Evolutionary conservation across 768 basidiomycete species (phyloP).

Genomic region (Asterophora parasitica): DNA sequence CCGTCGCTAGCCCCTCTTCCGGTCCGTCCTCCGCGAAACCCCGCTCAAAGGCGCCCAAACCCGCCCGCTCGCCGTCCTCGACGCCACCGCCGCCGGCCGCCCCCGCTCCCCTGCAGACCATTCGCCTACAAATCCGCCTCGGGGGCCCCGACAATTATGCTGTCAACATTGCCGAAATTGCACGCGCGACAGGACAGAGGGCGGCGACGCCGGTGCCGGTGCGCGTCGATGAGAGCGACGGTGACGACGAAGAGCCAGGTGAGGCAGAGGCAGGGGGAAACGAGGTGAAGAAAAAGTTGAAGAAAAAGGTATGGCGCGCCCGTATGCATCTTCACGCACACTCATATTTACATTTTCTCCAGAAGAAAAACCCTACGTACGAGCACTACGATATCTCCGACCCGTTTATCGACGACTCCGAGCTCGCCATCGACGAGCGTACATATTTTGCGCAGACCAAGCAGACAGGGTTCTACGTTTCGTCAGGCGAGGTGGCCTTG

Average conservation of each 20-base stretch:
- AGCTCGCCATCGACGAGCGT: conserved; percentile 84
- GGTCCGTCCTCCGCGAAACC: conserved; percentile 47
- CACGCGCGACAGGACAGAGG: conserved; percentile 56
- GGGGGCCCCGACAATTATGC: conserved; percentile 65
- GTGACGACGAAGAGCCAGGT: conserved; percentile 28
- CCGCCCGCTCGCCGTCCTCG: conserved; percentile 20
- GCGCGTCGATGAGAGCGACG: conserved; percentile 43
- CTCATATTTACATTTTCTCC: not conserved
- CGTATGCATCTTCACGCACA: not conserved
- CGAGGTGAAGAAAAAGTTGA: conserved; percentile 18
- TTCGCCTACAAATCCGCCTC: conserved; percentile 56
- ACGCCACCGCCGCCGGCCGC: conserved; percentile 36
- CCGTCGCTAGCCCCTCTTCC: too few species aligned
- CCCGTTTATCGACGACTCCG: conserved; percentile 97
- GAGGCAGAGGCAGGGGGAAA: conserved; percentile 20
- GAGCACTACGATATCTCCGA: conserved; percentile 91
- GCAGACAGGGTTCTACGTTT: conserved; percentile 91
- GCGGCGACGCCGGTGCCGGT: conserved; percentile 16
- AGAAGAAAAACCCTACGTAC: conserved; percentile 48
- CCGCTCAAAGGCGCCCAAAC: conserved; percentile 39
- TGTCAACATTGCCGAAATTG: conserved; percentile 48
- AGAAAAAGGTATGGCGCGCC: conserved; percentile 27
- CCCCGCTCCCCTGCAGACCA: conserved; percentile 47
- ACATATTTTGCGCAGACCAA: conserved; percentile 89
- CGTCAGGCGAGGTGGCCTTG: conserved; percentile 80